Evolutionary conservation across 192 early-diverging fungal genomes (phyloP).

Genomic region (Geosiphon pyriformis): DNA sequence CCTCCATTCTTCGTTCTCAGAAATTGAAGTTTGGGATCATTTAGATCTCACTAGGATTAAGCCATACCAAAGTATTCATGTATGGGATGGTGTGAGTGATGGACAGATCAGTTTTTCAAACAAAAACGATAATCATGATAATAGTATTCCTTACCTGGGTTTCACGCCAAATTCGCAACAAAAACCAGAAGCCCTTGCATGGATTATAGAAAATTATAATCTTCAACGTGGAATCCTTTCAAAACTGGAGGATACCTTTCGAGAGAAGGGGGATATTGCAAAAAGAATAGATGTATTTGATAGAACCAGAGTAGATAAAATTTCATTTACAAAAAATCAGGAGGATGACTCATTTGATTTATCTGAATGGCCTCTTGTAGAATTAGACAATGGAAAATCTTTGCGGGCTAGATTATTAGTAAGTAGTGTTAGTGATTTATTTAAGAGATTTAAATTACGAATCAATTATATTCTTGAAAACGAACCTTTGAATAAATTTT

Average conservation of each 20-base stretch:
- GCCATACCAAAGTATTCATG: conserved; percentile 66
- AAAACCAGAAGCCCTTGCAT: conserved; percentile 53
- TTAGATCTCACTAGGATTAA: conserved; percentile 53
- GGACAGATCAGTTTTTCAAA: conserved; percentile 64
- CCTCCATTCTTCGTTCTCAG: too few relatives aligned
- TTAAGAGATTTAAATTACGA: neutral
- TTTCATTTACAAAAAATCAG: conserved; percentile 29
- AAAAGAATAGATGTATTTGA: too few relatives aligned
- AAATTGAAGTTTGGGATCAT: conserved; percentile 61
- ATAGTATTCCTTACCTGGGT: neutral
- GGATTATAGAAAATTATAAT: conserved; percentile 84
- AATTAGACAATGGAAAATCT: conserved; percentile 57
- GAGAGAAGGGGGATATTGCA: conserved; percentile 42
- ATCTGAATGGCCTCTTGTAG: conserved; percentile 69
- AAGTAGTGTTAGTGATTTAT: too few relatives aligned
- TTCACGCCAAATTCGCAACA: conserved; percentile 13
- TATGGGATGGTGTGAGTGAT: conserved; percentile 71
- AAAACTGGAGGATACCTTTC: conserved; percentile 35
- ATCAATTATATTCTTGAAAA: neutral
- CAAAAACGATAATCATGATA: conserved; percentile 22
- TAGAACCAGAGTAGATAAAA: conserved; percentile 56
- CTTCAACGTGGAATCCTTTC: conserved; percentile 66
- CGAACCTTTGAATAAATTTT: neutral
- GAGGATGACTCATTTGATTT: conserved; percentile 25
- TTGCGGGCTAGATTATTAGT: conserved; percentile 73